A percentile compares a stretch with the other conserved stretches of the same genome.
phyloP scores from a whole-genome alignment of 1,284 basidiomycete genomes.

The Sanghuangporus baumii region DNA sequence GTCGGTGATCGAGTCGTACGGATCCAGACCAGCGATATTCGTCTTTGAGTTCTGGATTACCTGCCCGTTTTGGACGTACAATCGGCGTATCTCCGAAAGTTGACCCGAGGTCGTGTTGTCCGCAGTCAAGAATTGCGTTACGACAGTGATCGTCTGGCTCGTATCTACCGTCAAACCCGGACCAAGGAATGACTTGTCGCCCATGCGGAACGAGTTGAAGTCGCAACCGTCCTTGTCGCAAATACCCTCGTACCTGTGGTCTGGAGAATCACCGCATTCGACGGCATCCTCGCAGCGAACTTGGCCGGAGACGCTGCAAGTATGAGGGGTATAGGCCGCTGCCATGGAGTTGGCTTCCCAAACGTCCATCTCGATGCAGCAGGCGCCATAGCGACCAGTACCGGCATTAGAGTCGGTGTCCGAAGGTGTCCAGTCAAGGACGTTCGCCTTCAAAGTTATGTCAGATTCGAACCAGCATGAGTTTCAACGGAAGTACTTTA shows the following conservation, averaged over 20 bases:
- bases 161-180: constrained; percentile 25
- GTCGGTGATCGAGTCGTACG: constrained; percentile 35
- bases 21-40: constrained; percentile 36
- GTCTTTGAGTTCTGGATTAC: constrained; percentile 44
- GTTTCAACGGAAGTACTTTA: constrained; percentile 23
- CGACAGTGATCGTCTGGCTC: constrained; percentile 40
- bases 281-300: constrained; percentile 18
- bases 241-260: constrained; percentile 16
- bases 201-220: constrained; percentile 29
- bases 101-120: constrained; percentile 39
- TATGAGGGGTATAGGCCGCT: constrained; percentile 25
- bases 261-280: constrained; percentile 16
- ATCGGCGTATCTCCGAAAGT: constrained; percentile 46
- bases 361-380: constrained; percentile 26
- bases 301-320: constrained; percentile 20
- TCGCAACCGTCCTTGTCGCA: constrained; percentile 27
- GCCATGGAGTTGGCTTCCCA: constrained; percentile 27
- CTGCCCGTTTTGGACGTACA: constrained; percentile 46
- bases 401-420: constrained; percentile 22
- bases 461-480: not conserved
- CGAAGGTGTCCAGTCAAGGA: constrained; percentile 20
- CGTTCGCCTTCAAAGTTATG: constrained; percentile 20
- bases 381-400: constrained; percentile 21
- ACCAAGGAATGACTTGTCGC: constrained; percentile 22
- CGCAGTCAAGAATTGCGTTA: constrained; percentile 49